These are phyloP conservation scores for Alternaria angustiovoidea DNA, from an alignment of 2,329 filamentous ascomycete species.

Conservation along the genomic window DNA sequence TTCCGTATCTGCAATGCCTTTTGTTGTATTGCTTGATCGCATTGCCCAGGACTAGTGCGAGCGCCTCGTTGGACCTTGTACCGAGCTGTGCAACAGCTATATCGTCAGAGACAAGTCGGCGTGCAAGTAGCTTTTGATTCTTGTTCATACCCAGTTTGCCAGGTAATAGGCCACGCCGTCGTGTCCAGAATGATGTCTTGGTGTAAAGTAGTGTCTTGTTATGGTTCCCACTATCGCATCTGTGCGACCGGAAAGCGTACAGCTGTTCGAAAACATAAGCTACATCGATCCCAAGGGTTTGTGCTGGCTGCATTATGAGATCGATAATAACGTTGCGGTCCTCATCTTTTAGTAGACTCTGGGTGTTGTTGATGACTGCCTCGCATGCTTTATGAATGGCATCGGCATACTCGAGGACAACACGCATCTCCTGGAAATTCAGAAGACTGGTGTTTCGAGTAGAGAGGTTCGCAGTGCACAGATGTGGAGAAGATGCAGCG, in stretches of 20 bases:
- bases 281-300: constrained; percentile 3
- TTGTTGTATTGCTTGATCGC: not conserved
- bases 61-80: not conserved
- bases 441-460: not conserved
- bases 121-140: constrained; percentile 7
- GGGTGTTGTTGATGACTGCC: not conserved
- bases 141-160: not conserved
- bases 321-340: constrained; percentile 2
- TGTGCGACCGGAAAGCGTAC: not conserved
- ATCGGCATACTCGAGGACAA: not conserved
- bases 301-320: constrained; percentile 1
- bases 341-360: constrained; percentile 6
- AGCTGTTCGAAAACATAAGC: constrained; percentile 11
- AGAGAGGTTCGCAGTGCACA: not conserved
- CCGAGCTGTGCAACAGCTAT: constrained; percentile 6
- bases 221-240: not conserved
- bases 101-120: constrained; percentile 9
- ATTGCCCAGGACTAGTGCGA: constrained; percentile 1
- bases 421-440: not conserved
- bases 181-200: not conserved
- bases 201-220: constrained; percentile 9
- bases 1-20: constrained; percentile 5
- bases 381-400: not conserved
- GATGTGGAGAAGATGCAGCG: not conserved
- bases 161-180: not conserved